Evolutionary conservation across 148 eudicot genomes (phyloP), one percentile per base, ranked within the genome.

Genomic region (Rhododendron williamsianum): DNA sequence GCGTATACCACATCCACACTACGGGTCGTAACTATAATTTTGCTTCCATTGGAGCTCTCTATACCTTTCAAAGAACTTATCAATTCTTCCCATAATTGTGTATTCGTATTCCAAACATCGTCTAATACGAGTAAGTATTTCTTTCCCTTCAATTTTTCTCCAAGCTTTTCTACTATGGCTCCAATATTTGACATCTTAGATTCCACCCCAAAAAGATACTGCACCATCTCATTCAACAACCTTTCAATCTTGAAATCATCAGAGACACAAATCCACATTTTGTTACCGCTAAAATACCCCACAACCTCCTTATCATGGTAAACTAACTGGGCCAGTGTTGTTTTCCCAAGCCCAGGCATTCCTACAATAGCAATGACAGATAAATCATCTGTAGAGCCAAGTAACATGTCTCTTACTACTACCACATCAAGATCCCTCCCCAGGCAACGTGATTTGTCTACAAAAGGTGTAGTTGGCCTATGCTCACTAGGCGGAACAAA

Each of bases 51-150:
- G 67, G 67, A 81, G 2, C 43, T 41, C 41, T 60, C 54, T 21
- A 82, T 65, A 35, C 82, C 83, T 19, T 43, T 58, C 46, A 85
- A 48, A 15, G 84, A 41, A 12, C 56, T 63, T 16, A 6, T 30
- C 60, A 87, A 4, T 0, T 51, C 0, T 19, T 8, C 43, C 88
- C 88, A 87, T 4, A 5, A 16, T 15, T 12, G 18, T 8, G 18
- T 0, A 4, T 4, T 35, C 12, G 19, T 25, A 8, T 73, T 74
- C 86, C 87, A 84, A 9, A 87, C 67, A 81, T 87, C 84, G 51
- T 87, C 89, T 2, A 84, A 82, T 3, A 87, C 78, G 49, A 87
- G 86, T 10, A 87, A 36, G 51, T 84, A 87, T 23, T 43, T 87
- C 16, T 36, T 81, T 3, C 43, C 73, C 1, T 41, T 36, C 12